phyloP scores from a whole-genome alignment of 2,329 filamentous ascomycete species.

The Penicillium brevicompactum region DNA sequence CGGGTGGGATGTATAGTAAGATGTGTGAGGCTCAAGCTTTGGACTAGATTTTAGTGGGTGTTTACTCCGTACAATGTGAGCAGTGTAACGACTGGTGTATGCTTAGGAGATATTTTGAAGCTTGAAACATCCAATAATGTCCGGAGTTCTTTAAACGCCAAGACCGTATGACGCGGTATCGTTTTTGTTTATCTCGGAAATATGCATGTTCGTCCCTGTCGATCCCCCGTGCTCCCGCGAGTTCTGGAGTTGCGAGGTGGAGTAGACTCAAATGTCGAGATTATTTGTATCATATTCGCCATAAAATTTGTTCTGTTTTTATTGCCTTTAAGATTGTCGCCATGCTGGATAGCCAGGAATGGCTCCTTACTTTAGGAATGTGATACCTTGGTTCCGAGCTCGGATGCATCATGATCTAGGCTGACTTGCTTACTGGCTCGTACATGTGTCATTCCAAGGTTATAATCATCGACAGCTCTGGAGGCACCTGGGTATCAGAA shows the following conservation, averaged over 20 bases:
- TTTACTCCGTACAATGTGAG: too few species aligned
- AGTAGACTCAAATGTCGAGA: background rate
- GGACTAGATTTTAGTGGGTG: background rate
- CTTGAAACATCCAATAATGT: too few species aligned
- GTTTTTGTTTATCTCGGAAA: slow-evolving; percentile 13
- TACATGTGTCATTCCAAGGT: background rate
- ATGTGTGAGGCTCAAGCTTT: background rate
- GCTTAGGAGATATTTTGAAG: too few species aligned
- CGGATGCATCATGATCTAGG: background rate
- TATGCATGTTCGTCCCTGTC: slow-evolving; percentile 20
- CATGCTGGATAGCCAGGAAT: background rate
- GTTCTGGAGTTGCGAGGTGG: background rate
- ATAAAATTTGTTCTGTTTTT: too few species aligned
- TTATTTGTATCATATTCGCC: background rate
- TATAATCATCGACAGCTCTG: too few species aligned
- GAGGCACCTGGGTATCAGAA: too few species aligned
- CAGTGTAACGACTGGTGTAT: too few species aligned
- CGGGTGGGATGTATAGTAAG: background rate
- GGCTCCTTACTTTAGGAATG: slow-evolving; percentile 1
- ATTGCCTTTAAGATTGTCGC: too few species aligned
- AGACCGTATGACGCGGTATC: background rate
- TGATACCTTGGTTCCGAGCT: background rate
- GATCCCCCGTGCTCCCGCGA: slow-evolving; percentile 18
- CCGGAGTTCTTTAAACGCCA: slow-evolving; percentile 2
- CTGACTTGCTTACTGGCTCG: background rate